Evolutionary conservation across 1,139 yeast species (phyloP), one percentile per base, ranked within the genome.

Genomic region (Candida sojae): DNA sequence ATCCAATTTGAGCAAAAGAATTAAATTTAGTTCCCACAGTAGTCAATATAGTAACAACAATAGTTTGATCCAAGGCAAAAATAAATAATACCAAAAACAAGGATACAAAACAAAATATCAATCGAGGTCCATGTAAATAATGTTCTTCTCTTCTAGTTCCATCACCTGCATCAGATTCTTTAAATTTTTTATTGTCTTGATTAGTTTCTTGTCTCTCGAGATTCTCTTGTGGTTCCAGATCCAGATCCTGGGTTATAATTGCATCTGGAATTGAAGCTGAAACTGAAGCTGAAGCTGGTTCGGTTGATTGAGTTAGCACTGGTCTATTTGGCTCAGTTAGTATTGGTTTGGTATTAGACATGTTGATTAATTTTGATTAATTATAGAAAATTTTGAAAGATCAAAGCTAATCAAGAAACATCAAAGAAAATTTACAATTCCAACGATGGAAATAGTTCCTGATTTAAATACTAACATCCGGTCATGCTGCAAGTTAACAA

Each of bases 1-100:
- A 84, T 9, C 83, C 83, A 33, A 82, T 69, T 55, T 81, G 73
- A 12, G 75, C 73, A 55, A 82, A 82, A 7, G 74, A 74, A 45
- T 71, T 48, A 52, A 73, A 73, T 43, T 71, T 59, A 52, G 68
- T 66, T 9, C 77, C 75, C 26, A 73, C 75, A 0, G 60, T 64
- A 11, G 72, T 63, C 46, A 72, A 61, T 25, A 73, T 58, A 0
- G 75, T 70, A 11, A 67, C 63, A 39, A 73, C 70, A 43, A 73
- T 73, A 11, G 77, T 73, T 55, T 71, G 76, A 54, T 73, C 78
- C 49, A 73, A 63, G 4, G 77, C 75, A 32, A 67, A 66, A 25
- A 73, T 51, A 52, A 73, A 70, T 55, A 73, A 50, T 53, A 72
- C 68, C 41, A 66, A 53, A 43, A 66, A 63, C 6, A 64, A 48